These are phyloP conservation scores for Verticillium isaacii DNA, from an alignment of 2,329 filamentous ascomycete genomes.

Conservation along the genomic window DNA sequence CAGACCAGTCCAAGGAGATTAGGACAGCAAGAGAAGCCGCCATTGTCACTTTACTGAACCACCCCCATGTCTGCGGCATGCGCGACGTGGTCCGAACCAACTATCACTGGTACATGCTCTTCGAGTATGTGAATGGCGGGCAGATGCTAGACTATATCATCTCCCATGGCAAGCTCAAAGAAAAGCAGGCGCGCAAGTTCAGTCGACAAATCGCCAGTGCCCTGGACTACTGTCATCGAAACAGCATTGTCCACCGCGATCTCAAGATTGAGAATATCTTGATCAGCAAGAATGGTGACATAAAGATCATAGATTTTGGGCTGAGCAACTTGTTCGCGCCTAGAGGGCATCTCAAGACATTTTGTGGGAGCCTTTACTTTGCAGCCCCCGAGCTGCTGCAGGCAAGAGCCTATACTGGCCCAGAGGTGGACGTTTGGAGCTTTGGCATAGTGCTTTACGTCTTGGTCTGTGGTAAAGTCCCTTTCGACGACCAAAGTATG, in stretches of 20 bases:
- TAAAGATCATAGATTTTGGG: slow-evolving; percentile 99
- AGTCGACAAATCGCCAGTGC: slow-evolving; percentile 95
- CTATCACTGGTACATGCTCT: slow-evolving; percentile 99
- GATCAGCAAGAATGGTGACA: slow-evolving; percentile 97
- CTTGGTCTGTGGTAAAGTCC: slow-evolving; percentile 93
- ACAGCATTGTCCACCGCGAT: slow-evolving; percentile 96
- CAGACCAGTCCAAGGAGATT: slow-evolving; percentile 95
- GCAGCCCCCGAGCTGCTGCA: slow-evolving; percentile 92
- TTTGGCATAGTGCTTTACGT: slow-evolving; percentile 98
- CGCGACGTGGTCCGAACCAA: slow-evolving; percentile 92
- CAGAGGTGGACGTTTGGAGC: slow-evolving; percentile 97
- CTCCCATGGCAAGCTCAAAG: slow-evolving; percentile 92
- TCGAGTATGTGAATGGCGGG: slow-evolving; percentile 96
- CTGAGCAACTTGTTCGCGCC: slow-evolving; percentile 95
- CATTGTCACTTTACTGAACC: slow-evolving; percentile 89
- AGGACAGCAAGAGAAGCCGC: slow-evolving; percentile 92
- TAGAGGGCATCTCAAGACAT: slow-evolving; percentile 81
- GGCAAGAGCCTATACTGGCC: slow-evolving; percentile 89
- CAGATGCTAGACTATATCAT: slow-evolving; percentile 99
- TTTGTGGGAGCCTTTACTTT: slow-evolving; percentile 97
- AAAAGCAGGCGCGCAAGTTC: slow-evolving; percentile 97
- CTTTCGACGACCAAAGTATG: slow-evolving; percentile 99
- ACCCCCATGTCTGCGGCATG: slow-evolving; percentile 94
- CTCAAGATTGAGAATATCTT: slow-evolving; percentile 99
- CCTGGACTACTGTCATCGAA: slow-evolving; percentile 94